Evolutionary conservation across 148 eudicot genomes (phyloP), one percentile per base, ranked within the genome.

Genomic region (Beta vulgaris): DNA sequence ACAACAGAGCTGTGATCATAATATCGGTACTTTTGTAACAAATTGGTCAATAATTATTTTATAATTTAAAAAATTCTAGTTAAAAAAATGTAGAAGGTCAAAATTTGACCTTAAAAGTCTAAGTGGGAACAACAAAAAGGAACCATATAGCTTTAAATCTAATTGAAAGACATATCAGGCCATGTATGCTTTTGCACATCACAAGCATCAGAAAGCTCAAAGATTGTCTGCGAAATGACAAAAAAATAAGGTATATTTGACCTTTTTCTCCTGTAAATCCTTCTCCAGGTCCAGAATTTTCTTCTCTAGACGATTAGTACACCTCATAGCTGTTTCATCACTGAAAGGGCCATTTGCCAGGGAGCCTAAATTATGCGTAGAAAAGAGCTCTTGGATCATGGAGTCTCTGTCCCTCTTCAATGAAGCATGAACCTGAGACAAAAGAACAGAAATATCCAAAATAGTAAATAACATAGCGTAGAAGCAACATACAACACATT

Each of bases 181-280:
- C 19, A 66, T 42, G 26, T 12, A 25, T 7, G 70, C 51, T 37
- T 67, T 25, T 42, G 44, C n/a, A 44, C 54, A 58, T 51, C 61
- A 12, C 18, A 16, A 46, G 51, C 55, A 61, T 18, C 48, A 46
- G 21, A 31, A 63, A 64, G 42, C 66, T 25, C 39, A 62, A 62
- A 31, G 36, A 14, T 29, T 29, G 19, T 16, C 16, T 18, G 37
- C 8, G 11, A 64, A 37, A 64, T 62, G 40, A 31, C 34, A 62
- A 34, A 32, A 8, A 18, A 25, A 1, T 16, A 62, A 18, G n/a
- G n/a, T n/a, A n/a, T n/a, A 23, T 16, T 58, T 79, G 57, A 96
- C 99, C 94, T 92, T 91, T 80, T 91, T 88, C 68, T 87, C 88
- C 74, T 83, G 74, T 79, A 91, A 76, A 78, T 92, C 97, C 71